Conservation (phyloP, 345 rosid genomes). For the Arabidopsis thaliana region DNA sequence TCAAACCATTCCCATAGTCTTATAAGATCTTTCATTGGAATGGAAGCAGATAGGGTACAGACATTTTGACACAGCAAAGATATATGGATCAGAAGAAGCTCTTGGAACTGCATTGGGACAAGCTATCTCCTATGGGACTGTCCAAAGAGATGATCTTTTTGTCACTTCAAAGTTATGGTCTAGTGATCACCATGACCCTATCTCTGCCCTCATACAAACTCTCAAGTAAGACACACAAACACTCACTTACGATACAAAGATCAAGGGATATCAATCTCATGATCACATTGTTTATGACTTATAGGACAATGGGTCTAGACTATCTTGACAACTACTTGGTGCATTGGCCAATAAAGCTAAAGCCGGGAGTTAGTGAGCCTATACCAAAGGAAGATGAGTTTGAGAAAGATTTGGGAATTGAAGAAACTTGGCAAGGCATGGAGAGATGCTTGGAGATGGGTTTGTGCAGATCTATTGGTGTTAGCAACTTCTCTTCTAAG, state of each 20-base stretch:
- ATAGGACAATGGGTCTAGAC: constrained; percentile 73
- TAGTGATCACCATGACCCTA: constrained; percentile 79
- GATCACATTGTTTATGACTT: background rate
- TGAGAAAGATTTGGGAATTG: constrained; percentile 60
- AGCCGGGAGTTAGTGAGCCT: constrained; percentile 60
- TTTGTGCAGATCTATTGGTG: constrained; percentile 73
- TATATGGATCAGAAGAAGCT: constrained; percentile 85
- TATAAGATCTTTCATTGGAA: constrained; percentile 12
- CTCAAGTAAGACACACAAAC: constrained; percentile 43
- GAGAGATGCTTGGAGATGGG: constrained; percentile 79
- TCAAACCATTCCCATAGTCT: background rate
- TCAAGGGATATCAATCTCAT: background rate
- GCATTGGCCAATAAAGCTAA: constrained; percentile 92
- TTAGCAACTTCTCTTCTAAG: constrained; percentile 84
- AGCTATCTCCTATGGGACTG: constrained; percentile 50
- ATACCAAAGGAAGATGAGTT: constrained; percentile 76
- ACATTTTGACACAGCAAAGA: constrained; percentile 87
- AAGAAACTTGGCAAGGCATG: constrained; percentile 85
- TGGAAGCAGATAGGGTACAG: constrained; percentile 74
- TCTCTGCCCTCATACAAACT: constrained; percentile 68
- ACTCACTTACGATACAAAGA: constrained; percentile 7
- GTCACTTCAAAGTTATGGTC: constrained; percentile 92
- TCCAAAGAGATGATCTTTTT: constrained; percentile 67
- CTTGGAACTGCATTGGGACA: constrained; percentile 67
- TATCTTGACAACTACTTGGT: constrained; percentile 83